Percentiles rank a stretch among this genome's conserved stretches.
Evolutionary conservation across 192 early-diverging fungal species (phyloP).

Genomic region (Powellomyces hirtus): DNA sequence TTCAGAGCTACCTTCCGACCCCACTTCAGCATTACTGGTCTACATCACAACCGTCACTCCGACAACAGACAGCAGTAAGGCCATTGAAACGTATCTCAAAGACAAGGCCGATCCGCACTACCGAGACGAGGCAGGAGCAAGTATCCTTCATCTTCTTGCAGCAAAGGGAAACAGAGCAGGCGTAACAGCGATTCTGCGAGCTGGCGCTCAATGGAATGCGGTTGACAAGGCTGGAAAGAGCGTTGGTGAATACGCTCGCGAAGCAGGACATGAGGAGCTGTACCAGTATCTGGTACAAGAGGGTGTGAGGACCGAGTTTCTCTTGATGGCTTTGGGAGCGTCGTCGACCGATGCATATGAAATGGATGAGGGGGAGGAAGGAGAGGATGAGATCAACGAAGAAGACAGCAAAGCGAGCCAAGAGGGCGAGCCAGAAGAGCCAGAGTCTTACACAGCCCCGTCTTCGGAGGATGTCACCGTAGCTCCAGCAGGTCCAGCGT

Average conservation of each 20-base stretch:
- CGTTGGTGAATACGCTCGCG: constrained; percentile 80
- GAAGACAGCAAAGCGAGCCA: constrained; percentile 33
- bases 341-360: constrained; percentile 40
- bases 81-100: neutral
- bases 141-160: constrained; percentile 23
- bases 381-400: constrained; percentile 37
- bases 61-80: neutral
- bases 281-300: constrained; percentile 81
- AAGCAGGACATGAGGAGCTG: constrained; percentile 61
- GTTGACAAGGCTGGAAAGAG: constrained; percentile 72
- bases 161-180: constrained; percentile 19
- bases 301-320: constrained; percentile 79
- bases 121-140: constrained; percentile 14
- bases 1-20: no score
- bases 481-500: neutral
- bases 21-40: constrained; percentile 1
- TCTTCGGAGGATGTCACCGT: neutral
- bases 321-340: constrained; percentile 59
- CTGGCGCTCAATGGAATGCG: constrained; percentile 80
- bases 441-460: neutral
- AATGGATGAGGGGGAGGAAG: no score
- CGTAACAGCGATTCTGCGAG: constrained; percentile 15
- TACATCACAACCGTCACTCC: constrained; percentile 12
- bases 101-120: neutral
- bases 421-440: constrained; percentile 33